A percentile compares a stretch with the other conserved stretches of the same genome.
Conservation (phyloP, 345 rosid species). For the Eucalyptus cloeziana region DNA sequence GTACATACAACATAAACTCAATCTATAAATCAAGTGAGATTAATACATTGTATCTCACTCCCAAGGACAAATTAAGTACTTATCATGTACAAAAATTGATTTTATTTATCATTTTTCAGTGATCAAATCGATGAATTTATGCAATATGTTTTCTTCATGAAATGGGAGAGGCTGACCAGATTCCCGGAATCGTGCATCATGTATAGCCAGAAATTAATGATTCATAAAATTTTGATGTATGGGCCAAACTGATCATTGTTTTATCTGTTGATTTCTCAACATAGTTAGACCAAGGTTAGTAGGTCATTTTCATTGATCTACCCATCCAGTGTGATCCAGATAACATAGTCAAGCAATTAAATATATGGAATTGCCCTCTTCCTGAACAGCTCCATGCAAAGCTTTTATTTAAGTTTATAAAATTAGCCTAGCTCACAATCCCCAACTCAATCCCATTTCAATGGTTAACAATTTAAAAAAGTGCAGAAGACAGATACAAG, state of each 20-base stretch:
- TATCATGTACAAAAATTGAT: not conserved
- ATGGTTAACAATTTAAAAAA: not conserved
- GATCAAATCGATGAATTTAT: not conserved
- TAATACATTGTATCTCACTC: not conserved
- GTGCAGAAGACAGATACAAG: not conserved
- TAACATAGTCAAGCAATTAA: not conserved
- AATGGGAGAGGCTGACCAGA: not conserved
- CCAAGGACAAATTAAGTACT: not conserved
- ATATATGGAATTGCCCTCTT: not conserved
- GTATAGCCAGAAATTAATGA: not conserved
- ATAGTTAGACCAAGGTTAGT: not conserved
- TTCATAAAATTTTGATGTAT: not conserved
- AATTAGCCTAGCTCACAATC: not conserved
- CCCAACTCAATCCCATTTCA: not conserved
- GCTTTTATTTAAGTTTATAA: not conserved
- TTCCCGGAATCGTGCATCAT: not conserved
- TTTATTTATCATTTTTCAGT: not conserved
- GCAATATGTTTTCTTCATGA: not conserved
- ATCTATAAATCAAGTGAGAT: not conserved
- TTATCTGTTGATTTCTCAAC: not conserved
- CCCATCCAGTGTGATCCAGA: conserved; percentile 8
- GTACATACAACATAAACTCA: not conserved
- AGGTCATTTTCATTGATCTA: not conserved
- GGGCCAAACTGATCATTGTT: not conserved
- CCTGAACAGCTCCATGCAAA: conserved; percentile 4